Evolutionary conservation across 2,329 filamentous ascomycete species (phyloP).

Genomic region (Amauroascus verrucosus): DNA sequence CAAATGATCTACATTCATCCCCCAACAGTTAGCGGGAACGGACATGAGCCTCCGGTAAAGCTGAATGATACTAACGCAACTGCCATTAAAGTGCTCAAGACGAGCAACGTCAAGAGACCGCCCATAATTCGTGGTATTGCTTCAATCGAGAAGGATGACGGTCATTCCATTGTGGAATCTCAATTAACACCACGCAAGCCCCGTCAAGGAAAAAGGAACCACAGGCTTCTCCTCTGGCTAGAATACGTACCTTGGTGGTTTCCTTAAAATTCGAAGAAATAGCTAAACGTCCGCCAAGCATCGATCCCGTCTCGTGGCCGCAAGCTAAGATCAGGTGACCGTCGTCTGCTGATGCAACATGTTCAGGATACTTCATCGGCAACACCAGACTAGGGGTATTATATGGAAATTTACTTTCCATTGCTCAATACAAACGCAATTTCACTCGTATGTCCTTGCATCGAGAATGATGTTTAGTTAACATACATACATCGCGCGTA

Average conservation of each 20-base stretch:
- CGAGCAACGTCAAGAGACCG: constrained; percentile 55
- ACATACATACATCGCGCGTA: background rate
- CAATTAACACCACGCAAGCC: background rate
- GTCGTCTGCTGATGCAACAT: no score
- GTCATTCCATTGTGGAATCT: background rate
- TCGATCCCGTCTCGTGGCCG: no score
- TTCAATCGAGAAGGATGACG: background rate
- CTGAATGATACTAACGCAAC: constrained; percentile 42
- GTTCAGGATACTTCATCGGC: no score
- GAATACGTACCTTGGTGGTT: background rate
- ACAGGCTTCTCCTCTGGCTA: background rate
- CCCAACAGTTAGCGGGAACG: constrained; percentile 2
- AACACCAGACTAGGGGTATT: no score
- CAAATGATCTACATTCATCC: constrained; percentile 65
- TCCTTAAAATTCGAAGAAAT: background rate
- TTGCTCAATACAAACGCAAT: background rate
- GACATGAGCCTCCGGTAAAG: background rate
- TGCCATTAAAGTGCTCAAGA: constrained; percentile 56
- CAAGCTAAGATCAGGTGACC: no score
- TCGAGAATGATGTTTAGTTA: background rate
- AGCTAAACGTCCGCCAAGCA: no score
- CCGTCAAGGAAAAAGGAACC: background rate
- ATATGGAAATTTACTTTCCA: background rate
- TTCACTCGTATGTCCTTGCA: background rate
- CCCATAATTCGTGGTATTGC: constrained; percentile 42